A percentile compares a stretch with the other conserved stretches of the same genome.
Conservation (phyloP, 768 basidiomycete species). For the Boletus fagicola region DNA sequence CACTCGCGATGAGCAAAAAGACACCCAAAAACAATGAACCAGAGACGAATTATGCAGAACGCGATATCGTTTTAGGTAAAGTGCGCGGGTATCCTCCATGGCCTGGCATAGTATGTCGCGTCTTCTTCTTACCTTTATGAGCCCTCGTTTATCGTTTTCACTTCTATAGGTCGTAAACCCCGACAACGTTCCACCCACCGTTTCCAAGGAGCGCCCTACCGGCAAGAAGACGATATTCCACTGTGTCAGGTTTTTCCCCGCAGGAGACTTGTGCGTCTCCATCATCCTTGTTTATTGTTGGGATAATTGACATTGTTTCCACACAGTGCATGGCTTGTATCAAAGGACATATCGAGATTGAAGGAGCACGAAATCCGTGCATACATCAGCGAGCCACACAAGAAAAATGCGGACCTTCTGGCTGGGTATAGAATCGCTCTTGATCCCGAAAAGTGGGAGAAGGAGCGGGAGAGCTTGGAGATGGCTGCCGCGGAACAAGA, state of each 20-base stretch:
- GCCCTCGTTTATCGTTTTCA: slow-evolving; percentile 10
- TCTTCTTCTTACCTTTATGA: slow-evolving; percentile 16
- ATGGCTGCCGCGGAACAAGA: slow-evolving; percentile 44
- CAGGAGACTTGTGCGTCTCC: slow-evolving; percentile 83
- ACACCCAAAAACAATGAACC: slow-evolving; percentile 39
- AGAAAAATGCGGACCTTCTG: slow-evolving; percentile 73
- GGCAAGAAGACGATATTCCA: slow-evolving; percentile 72
- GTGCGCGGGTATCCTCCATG: slow-evolving; percentile 93
- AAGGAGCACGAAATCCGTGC: slow-evolving; percentile 78
- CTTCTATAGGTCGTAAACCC: slow-evolving; percentile 74
- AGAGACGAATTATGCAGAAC: slow-evolving; percentile 54
- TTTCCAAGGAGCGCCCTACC: slow-evolving; percentile 68
- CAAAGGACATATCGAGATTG: slow-evolving; percentile 80
- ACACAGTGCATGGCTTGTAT: slow-evolving; percentile 76
- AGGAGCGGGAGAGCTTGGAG: slow-evolving; percentile 38
- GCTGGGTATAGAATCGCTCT: slow-evolving; percentile 73
- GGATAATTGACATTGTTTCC: slow-evolving; percentile 9
- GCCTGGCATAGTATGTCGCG: slow-evolving; percentile 84
- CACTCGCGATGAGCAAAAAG: slow-evolving; percentile 51
- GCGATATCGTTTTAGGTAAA: slow-evolving; percentile 90
- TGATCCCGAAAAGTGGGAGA: slow-evolving; percentile 70
- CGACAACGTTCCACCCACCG: slow-evolving; percentile 54
- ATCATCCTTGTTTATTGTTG: slow-evolving; percentile 11
- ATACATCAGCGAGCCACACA: slow-evolving; percentile 74
- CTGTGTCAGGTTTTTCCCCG: slow-evolving; percentile 87